Evolutionary conservation across 495 filamentous ascomycete species (phyloP), one percentile per base, ranked within the genome.

Genomic region (Pseudoneurospora amorphoporcata): DNA sequence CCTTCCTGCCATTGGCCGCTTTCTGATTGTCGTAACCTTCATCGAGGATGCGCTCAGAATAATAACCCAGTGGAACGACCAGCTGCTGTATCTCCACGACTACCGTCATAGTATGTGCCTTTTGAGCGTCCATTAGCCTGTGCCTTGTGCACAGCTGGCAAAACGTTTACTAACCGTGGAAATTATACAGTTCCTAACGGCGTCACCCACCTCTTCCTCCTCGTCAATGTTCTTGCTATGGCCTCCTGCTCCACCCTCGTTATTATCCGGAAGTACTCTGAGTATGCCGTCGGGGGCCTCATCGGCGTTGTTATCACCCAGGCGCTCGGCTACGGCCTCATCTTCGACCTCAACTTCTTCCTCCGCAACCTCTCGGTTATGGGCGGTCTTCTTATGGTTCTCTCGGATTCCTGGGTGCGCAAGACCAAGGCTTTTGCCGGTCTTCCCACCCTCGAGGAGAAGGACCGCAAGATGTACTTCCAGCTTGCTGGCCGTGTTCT

Each of bases 311-410:
- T 99, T 39, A 81, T 99, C 73, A 93, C 94, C n/a, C 95, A 99
- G 84, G 95, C 95, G 39, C 88, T 99, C 37, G 95, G 95, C 75
- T 99, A 99, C 79, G 95, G 95, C 47, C 89, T 99, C 41, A 98
- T 99, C 83, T 99, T 98, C 83, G 96, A 99, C 82, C 88, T 98
- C 77, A 99, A 99, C 87, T 99, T 99, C 86, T 99, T 99, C 90
- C 92, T 99, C 74, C 95, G 95, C 81, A 99, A 99, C 79, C 86
- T 99, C 73, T 96, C 92, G 74, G 95, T 99, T 76, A 92, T 99
- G 84, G 95, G 95, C 76, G 95, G 95, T 70, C 87, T 99, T 53
- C 87, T 99, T 68, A 98, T 99, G 95, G 96, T 99, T 4, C 86
- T 99, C 16, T 98, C 94, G 19, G 95, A 99, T 84, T 95, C 92